Percentiles rank a stretch among this genome's conserved stretches.
These are phyloP conservation scores for Torulaspora delbrueckii DNA, from an alignment of 805 yeast genomes.

Conservation along the genomic window DNA sequence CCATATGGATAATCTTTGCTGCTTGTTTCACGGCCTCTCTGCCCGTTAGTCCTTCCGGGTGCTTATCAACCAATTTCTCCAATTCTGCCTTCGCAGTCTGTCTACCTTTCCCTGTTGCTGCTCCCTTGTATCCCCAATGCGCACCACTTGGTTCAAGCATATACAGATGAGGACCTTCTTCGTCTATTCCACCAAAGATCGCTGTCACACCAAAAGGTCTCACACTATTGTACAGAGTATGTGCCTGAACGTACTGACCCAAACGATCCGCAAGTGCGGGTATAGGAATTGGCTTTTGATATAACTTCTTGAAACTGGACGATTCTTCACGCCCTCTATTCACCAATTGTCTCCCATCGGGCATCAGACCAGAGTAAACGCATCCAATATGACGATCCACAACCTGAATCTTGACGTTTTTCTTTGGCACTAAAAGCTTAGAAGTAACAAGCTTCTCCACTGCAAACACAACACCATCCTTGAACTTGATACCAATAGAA, in stretches of 20 bases:
- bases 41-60: constrained; percentile 52
- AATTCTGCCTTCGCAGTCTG: constrained; percentile 96
- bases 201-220: constrained; percentile 96
- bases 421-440: constrained; percentile 81
- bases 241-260: constrained; percentile 90
- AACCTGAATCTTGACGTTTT: constrained; percentile 86
- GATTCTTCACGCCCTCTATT: constrained; percentile 92
- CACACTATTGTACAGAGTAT: constrained; percentile 92
- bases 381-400: constrained; percentile 92
- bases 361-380: constrained; percentile 89
- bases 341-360: constrained; percentile 94
- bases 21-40: constrained; percentile 89
- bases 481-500: constrained; percentile 84
- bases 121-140: constrained; percentile 96
- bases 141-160: constrained; percentile 98
- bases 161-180: constrained; percentile 83
- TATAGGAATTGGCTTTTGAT: constrained; percentile 71
- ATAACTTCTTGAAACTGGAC: constrained; percentile 65
- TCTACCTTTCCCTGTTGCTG: constrained; percentile 97
- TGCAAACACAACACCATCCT: constrained; percentile 94
- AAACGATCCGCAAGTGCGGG: constrained; percentile 80
- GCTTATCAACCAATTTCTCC: constrained; percentile 60
- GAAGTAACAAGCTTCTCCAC: constrained; percentile 90
- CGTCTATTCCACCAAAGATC: constrained; percentile 90
- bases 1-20: constrained; percentile 85